phyloP scores from a whole-genome alignment of 495 filamentous ascomycete genomes.

The Aeminium ludgeri region DNA sequence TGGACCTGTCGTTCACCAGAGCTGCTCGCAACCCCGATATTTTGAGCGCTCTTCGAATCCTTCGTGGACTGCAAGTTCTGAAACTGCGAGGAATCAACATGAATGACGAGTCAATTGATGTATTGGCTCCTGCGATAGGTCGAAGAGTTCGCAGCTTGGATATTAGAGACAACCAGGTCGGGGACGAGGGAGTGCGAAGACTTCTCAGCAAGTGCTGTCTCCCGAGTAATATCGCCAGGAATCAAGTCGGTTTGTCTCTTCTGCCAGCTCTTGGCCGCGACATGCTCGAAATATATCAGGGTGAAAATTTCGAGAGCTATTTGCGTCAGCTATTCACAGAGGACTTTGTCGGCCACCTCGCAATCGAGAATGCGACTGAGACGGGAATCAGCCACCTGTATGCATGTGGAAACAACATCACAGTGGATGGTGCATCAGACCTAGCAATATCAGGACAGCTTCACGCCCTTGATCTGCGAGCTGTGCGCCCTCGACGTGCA shows the following conservation, averaged over 20 bases:
- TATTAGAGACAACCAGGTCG: constrained; percentile 41
- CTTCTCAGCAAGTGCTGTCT: constrained; percentile 36
- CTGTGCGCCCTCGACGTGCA: too few relatives aligned
- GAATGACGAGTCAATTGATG: constrained; percentile 36
- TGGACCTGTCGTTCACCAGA: constrained; percentile 45
- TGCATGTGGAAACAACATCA: constrained; percentile 27
- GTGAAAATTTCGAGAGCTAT: constrained; percentile 33
- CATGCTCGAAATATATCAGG: constrained; percentile 21
- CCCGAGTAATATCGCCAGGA: background rate
- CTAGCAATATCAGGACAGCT: constrained; percentile 35
- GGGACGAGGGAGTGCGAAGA: constrained; percentile 36
- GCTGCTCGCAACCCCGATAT: constrained; percentile 37
- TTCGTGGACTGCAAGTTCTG: constrained; percentile 38
- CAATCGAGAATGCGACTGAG: constrained; percentile 36
- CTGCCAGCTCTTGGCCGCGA: constrained; percentile 14
- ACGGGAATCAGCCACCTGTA: constrained; percentile 43
- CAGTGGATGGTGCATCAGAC: constrained; percentile 36
- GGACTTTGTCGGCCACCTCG: constrained; percentile 33
- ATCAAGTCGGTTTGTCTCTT: constrained; percentile 4
- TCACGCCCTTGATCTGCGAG: constrained; percentile 38
- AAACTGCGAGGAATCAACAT: constrained; percentile 42
- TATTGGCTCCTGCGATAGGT: constrained; percentile 37
- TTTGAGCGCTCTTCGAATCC: constrained; percentile 24
- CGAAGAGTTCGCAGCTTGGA: constrained; percentile 40
- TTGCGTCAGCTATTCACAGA: constrained; percentile 33